These are phyloP conservation scores for Juncus effusus DNA, from an alignment of 176 grass and related monocot species.

Conservation along the genomic window DNA sequence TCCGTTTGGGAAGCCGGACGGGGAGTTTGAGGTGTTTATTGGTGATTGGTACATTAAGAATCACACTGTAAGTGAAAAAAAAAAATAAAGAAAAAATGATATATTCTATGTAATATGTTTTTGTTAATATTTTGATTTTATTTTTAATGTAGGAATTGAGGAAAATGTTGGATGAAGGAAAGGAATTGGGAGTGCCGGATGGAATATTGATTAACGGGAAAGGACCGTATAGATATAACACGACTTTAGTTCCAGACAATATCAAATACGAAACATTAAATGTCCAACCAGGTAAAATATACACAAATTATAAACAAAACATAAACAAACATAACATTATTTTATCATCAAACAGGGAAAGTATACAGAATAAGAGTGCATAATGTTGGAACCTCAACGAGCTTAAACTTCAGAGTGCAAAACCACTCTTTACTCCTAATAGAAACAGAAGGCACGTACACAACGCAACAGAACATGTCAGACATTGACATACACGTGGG, in stretches of 20 bases:
- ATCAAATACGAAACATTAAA: conserved; percentile 62
- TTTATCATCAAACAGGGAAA: conserved; percentile 42
- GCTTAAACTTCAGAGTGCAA: conserved; percentile 90
- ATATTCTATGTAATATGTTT: too few species aligned
- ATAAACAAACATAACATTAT: conserved; percentile 1
- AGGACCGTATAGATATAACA: conserved; percentile 67
- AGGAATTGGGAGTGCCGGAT: conserved; percentile 67
- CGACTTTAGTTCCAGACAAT: conserved; percentile 46
- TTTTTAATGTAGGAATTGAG: conserved; percentile 89
- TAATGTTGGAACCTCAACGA: conserved; percentile 79
- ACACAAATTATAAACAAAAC: background rate
- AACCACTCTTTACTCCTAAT: conserved; percentile 66
- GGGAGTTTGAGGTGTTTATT: conserved; percentile 71
- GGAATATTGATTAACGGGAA: conserved; percentile 80
- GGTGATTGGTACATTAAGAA: conserved; percentile 89
- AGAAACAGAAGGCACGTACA: conserved; percentile 89
- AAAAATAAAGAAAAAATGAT: too few species aligned
- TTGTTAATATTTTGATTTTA: too few species aligned
- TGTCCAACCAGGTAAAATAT: conserved; percentile 66
- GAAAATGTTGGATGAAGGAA: conserved; percentile 61
- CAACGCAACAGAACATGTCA: conserved; percentile 68
- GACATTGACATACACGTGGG: conserved; percentile 89
- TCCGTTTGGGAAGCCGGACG: conserved; percentile 61
- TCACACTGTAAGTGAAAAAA: conserved; percentile 51
- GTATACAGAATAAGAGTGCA: conserved; percentile 79